Evolutionary conservation across 2,329 filamentous ascomycete genomes (phyloP).

Genomic region (Exophiala sp.): DNA sequence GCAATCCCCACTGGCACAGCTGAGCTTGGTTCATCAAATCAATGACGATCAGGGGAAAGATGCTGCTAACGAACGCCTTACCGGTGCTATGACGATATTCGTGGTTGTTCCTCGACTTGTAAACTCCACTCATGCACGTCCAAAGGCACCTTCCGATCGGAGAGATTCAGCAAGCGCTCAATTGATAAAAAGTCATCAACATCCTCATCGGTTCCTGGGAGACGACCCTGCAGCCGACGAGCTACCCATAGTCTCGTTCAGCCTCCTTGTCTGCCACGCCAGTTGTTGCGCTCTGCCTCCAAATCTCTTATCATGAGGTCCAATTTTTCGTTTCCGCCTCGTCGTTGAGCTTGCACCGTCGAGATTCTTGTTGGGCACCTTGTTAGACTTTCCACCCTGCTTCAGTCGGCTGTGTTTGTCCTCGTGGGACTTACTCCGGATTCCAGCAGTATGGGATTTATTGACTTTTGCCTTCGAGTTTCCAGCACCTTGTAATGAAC

Average conservation of each 20-base stretch:
- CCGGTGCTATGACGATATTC: too few species aligned
- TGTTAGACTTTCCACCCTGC: neutral
- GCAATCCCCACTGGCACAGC: too few species aligned
- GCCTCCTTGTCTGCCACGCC: conserved; percentile 11
- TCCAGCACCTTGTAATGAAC: neutral
- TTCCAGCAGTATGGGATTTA: neutral
- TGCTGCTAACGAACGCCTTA: too few species aligned
- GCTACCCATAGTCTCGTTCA: conserved; percentile 6
- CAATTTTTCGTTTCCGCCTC: conserved; percentile 7
- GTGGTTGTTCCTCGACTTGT: too few species aligned
- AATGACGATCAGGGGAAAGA: too few species aligned
- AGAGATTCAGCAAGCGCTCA: too few species aligned
- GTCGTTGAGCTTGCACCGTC: conserved; percentile 3
- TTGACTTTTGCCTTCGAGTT: neutral
- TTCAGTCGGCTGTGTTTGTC: neutral
- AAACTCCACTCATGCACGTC: too few species aligned
- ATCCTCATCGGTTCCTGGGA: neutral
- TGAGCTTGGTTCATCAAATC: too few species aligned
- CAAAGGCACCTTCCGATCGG: too few species aligned
- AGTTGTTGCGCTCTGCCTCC: conserved; percentile 11
- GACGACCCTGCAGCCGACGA: neutral
- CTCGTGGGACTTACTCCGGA: neutral
- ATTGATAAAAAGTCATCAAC: too few species aligned
- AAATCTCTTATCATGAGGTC: conserved; percentile 12
- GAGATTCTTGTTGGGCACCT: neutral